Evolutionary conservation across 2,329 filamentous ascomycete species (phyloP).

Genomic region (Botrytis medusae): DNA sequence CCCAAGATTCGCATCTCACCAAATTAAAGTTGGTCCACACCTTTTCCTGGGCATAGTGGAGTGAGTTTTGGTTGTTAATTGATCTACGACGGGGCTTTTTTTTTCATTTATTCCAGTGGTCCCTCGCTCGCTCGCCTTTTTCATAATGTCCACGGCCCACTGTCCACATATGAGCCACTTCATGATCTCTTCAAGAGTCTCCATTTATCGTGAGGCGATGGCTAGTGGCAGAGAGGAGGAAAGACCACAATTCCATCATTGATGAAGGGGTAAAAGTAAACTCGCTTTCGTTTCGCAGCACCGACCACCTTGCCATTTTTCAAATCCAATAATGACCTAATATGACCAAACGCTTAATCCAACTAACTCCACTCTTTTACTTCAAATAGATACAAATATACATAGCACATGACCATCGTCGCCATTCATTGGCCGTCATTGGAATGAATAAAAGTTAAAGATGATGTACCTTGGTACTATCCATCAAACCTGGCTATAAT

Average conservation of each 20-base stretch:
- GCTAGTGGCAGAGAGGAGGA: not conserved
- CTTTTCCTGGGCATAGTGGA: not conserved
- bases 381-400: not conserved
- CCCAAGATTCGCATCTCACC: slow-evolving; percentile 3
- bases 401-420: slow-evolving; percentile 6
- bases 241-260: slow-evolving; percentile 12
- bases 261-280: slow-evolving; percentile 1
- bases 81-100: not conserved
- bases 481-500: not conserved
- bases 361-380: slow-evolving; percentile 5
- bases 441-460: slow-evolving; percentile 3
- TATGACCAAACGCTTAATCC: not conserved
- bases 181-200: not conserved
- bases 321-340: not conserved
- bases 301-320: slow-evolving; percentile 1
- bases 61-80: not conserved
- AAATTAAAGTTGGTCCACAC: slow-evolving; percentile 17
- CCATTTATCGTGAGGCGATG: not conserved
- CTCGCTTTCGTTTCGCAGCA: slow-evolving; percentile 19
- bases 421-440: not conserved
- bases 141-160: not conserved
- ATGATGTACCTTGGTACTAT: not conserved
- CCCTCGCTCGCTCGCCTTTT: not conserved
- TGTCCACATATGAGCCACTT: slow-evolving; percentile 4
- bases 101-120: not conserved